Evolutionary conservation across 2,329 filamentous ascomycete genomes (phyloP).

Genomic region (Lasiodiplodia theobromae): DNA sequence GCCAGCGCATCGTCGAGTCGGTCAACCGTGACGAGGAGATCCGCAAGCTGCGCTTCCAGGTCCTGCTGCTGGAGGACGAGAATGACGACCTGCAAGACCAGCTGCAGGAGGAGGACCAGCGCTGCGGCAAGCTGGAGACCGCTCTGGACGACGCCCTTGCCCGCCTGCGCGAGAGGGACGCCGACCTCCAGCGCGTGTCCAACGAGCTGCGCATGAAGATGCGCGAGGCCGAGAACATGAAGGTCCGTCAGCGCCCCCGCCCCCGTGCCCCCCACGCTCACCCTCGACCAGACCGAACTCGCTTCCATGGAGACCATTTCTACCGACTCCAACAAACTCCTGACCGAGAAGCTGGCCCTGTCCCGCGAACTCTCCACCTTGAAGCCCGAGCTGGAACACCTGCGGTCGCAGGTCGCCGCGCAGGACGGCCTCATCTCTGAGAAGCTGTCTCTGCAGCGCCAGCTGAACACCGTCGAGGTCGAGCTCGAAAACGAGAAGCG

Average conservation of each 20-base stretch:
- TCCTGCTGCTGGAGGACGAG: slow-evolving; percentile 77
- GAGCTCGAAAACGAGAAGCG: slow-evolving; percentile 84
- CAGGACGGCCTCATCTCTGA: slow-evolving; percentile 77
- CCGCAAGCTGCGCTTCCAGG: slow-evolving; percentile 72
- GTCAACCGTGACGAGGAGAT: slow-evolving; percentile 78
- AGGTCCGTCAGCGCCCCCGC: slow-evolving; percentile 53
- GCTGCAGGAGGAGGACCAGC: slow-evolving; percentile 65
- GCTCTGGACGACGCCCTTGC: slow-evolving; percentile 57
- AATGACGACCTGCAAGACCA: slow-evolving; percentile 72
- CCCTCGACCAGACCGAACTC: slow-evolving; percentile 69
- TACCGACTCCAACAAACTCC: slow-evolving; percentile 72
- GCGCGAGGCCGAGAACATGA: slow-evolving; percentile 64
- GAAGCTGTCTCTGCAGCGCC: slow-evolving; percentile 80
- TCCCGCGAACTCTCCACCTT: slow-evolving; percentile 65
- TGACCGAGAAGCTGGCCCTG: slow-evolving; percentile 70
- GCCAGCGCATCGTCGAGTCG: slow-evolving; percentile 69
- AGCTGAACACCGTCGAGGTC: slow-evolving; percentile 77
- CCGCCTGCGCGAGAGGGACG: slow-evolving; percentile 57
- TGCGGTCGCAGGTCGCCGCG: slow-evolving; percentile 63
- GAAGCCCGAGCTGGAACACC: slow-evolving; percentile 68
- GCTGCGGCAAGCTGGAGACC: slow-evolving; percentile 63
- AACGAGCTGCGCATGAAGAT: slow-evolving; percentile 60
- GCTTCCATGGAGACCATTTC: slow-evolving; percentile 71
- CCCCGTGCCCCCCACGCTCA: slow-evolving; percentile 4
- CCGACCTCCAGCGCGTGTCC: slow-evolving; percentile 53